Evolutionary conservation across 2,329 filamentous ascomycete genomes (phyloP), one percentile per base, ranked within the genome.

Genomic region (Sarocladiaceae sp.): DNA sequence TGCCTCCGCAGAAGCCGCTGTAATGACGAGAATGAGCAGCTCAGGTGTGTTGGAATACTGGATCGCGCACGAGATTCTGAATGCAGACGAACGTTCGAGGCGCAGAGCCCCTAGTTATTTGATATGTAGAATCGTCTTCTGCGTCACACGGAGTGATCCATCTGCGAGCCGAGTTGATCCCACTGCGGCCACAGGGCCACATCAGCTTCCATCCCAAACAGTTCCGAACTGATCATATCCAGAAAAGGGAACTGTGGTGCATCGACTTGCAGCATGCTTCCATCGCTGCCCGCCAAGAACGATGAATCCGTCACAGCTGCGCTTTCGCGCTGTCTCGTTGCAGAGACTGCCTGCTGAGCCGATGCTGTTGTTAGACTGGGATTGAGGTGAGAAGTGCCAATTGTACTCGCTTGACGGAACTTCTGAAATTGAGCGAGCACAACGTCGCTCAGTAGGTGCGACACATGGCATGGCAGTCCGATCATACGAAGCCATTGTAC

Each of bases 361-460:
- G n/a, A n/a, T n/a, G n/a, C n/a, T n/a, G n/a, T n/a, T n/a, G n/a
- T n/a, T n/a, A n/a, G n/a, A n/a, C n/a, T n/a, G n/a, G n/a, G n/a
- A n/a, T n/a, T n/a, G n/a, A n/a, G n/a, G 29, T 15, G 29, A 33
- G 15, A 8, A 33, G 29, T 33, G 29, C 15, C 29, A 33, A 33
- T 8, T 33, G 29, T 15, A 8, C 10, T 33, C 8, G 29, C 8
- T 15, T 15, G 42, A 20, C 58, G 54, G 12, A 62, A 42, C 22
- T 58, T 60, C 12, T 55, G 52, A 17, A 64, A 60, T 22, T 60
- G 57, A 1, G 57, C 55, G 3, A 52, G 51, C 2, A 64, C 52
- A n/a, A 63, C 56, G 13, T 62, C 54, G 3, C 62, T 56, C 0
- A 64, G 53, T 1, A 64, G 54, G 39, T 62, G 59, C 2, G 61